A percentile compares a stretch with the other conserved stretches of the same genome.
These are phyloP conservation scores for Nakazawaea pomicola DNA, from an alignment of 805 yeast species.

Conservation along the genomic window DNA sequence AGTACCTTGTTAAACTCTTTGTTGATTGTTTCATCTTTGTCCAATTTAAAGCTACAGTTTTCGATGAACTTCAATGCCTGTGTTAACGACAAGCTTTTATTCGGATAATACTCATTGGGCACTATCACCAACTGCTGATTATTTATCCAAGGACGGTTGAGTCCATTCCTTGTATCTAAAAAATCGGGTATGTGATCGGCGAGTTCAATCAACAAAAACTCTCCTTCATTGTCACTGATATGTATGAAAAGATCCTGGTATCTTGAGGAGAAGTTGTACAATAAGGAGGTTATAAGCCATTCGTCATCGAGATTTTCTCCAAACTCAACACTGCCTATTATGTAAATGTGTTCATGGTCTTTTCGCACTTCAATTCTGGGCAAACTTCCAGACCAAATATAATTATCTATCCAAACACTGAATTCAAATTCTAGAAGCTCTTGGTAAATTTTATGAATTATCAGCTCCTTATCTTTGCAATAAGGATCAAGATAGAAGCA, in stretches of 20 bases:
- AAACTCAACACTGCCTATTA: slow-evolving; percentile 36
- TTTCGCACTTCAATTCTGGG: slow-evolving; percentile 20
- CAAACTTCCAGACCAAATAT: slow-evolving; percentile 37
- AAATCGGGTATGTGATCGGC: slow-evolving; percentile 33
- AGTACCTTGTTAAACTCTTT: slow-evolving; percentile 16
- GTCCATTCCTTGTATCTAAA: slow-evolving; percentile 39
- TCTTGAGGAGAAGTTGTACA: slow-evolving; percentile 29
- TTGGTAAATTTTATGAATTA: slow-evolving; percentile 15
- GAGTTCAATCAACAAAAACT: slow-evolving; percentile 46
- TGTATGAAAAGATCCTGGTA: slow-evolving; percentile 36
- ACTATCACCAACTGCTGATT: slow-evolving; percentile 33
- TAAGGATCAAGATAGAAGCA: slow-evolving; percentile 27
- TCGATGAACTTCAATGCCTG: slow-evolving; percentile 38
- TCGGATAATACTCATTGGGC: slow-evolving; percentile 31
- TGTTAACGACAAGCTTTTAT: slow-evolving; percentile 28
- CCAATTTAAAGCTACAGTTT: slow-evolving; percentile 30
- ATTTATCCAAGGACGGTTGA: slow-evolving; percentile 51
- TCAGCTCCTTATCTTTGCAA: slow-evolving; percentile 14
- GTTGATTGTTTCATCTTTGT: slow-evolving; percentile 20
- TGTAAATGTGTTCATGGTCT: slow-evolving; percentile 19
- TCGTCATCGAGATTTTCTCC: slow-evolving; percentile 42
- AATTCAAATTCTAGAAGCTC: slow-evolving; percentile 21
- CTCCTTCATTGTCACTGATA: slow-evolving; percentile 50
- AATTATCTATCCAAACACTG: slow-evolving; percentile 31
- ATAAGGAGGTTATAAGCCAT: slow-evolving; percentile 35